Evolutionary conservation across 768 basidiomycete genomes (phyloP), one percentile per base, ranked within the genome.

Genomic region (Chalciporus sphaerocephalus): DNA sequence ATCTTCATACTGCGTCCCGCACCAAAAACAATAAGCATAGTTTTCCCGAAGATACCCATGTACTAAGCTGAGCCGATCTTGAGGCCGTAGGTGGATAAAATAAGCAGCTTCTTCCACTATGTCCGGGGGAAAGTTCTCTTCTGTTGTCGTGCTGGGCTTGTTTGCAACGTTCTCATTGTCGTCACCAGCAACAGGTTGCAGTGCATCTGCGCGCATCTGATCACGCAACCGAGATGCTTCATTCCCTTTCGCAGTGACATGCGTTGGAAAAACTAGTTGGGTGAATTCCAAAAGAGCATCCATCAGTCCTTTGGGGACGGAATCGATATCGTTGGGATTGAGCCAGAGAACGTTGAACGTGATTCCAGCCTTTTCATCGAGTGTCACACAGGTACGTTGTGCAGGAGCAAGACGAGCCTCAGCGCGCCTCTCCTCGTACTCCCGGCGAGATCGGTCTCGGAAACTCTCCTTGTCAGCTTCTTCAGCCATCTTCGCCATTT

Each of bases 1-100:
- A 51, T 74, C 71, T 5, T 76, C 74, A 58, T 92, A 93, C 54
- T 81, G 75, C 11, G 84, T 76, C 11, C 91, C 91, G 60, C 91
- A 93, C 87, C 89, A 92, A 64, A 91, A 92, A 60, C 91, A 92
- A 60, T 92, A 92, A 5, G 72, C 60, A 62, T 91, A 79, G 49
- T 71, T 74, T 30, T 78, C 72, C 20, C 91, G 84, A 39, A 93
- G 75, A 63, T 93, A 90, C 5, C 77, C 67, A 20, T 92, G 70
- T 15, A 90, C 79, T 37, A 84, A 68, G 30, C 73, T 66, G 27
- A 92, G 73, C 24, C 87, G 76, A 65, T 87, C 82, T 51, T 75
- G 74, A 50, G 87, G 79, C 91, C 78, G 74, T 57, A 86, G 74
- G 56, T 77, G 78, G 52, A 87, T 62, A 66, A 87, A 87, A 53